Evolutionary conservation across 108 stramenopile species (phyloP), one percentile per base, ranked within the genome.

Genomic region (Nannochloropsis gaditana): DNA sequence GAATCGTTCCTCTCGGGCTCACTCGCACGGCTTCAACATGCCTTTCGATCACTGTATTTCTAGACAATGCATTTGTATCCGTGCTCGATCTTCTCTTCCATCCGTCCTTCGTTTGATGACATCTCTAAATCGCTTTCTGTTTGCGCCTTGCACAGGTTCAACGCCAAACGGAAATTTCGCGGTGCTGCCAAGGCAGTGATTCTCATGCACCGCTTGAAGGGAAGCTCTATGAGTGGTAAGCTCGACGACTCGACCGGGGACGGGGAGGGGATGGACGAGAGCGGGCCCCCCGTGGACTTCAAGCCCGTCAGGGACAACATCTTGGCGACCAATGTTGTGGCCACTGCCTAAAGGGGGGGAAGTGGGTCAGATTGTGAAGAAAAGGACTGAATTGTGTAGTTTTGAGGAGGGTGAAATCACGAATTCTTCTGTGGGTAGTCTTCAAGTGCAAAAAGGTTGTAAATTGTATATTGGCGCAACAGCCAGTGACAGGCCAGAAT

Each of bases 131-230:
- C 31, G 31, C 31, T 31, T 31, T 31, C 31, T n/a, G 15, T 2
- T 2, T 73, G 2, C 59, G 19, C 59, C 59, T 73, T 2, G 19
- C 8, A n/a, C 6, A 73, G 59, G 59, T 73, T 95, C 90, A 90
- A 92, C 21, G 94, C 94, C 9, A 84, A 90, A 80, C 85, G 91
- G 19, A 94, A 93, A 80, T 81, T 95, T 83, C 92, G 92, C 83
- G 91, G 92, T 17, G 93, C 94, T 21, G 91, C 94, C 79, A 59
- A 85, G 43, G 93, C 93, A 9, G 91, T 73, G 4, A 73, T n/a
- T 15, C 59, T 73, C 59, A 73, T 73, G 59, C 15, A 73, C n/a
- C 59, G 59, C 59, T n/a, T 73, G 19, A 73, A 73, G n/a, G 31
- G 31, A 31, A n/a, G 2, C 59, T 73, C 59, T n/a, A n/a, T 15